Percentiles rank a stretch among this genome's conserved stretches.
phyloP scores from a whole-genome alignment of 331 rosid genomes.

The Stylosanthes scabra region DNA sequence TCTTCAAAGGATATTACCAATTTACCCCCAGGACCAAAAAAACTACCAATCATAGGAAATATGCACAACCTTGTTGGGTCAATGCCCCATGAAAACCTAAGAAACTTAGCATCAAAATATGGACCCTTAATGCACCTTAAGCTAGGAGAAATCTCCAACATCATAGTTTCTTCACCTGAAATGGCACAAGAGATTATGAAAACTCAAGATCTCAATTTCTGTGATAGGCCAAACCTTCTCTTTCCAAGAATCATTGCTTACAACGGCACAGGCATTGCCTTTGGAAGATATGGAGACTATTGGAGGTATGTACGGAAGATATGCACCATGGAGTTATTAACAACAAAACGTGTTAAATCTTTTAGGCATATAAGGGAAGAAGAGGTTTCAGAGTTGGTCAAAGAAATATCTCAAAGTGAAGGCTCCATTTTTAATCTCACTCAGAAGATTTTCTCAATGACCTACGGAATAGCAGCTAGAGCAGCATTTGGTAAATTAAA shows the following conservation, averaged over 20 bases:
- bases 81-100: slow-evolving; percentile 22
- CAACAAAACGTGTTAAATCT: slow-evolving; percentile 28
- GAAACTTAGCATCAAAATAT: slow-evolving; percentile 26
- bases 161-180: slow-evolving; percentile 7
- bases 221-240: slow-evolving; percentile 13
- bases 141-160: slow-evolving; percentile 19
- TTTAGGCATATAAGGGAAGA: slow-evolving; percentile 40
- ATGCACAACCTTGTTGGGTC: slow-evolving; percentile 33
- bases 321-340: slow-evolving; percentile 34
- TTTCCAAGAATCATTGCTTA: neutral
- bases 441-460: slow-evolving; percentile 1
- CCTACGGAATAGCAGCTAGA: slow-evolving; percentile 13
- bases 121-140: slow-evolving; percentile 27
- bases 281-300: slow-evolving; percentile 26
- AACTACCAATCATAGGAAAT: slow-evolving; percentile 43
- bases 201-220: slow-evolving; percentile 41
- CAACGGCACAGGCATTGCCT: slow-evolving; percentile 8
- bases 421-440: slow-evolving; percentile 37
- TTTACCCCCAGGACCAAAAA: slow-evolving; percentile 38
- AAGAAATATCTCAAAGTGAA: slow-evolving; percentile 8
- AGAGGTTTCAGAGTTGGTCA: slow-evolving; percentile 25
- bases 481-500: slow-evolving; percentile 36
- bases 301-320: slow-evolving; percentile 33
- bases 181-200: slow-evolving; percentile 42
- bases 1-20: neutral